Percentiles rank a stretch among this genome's conserved stretches.
Conservation (phyloP, 192 early-diverging fungal genomes). For the Borealophlyctis nickersoniae region DNA sequence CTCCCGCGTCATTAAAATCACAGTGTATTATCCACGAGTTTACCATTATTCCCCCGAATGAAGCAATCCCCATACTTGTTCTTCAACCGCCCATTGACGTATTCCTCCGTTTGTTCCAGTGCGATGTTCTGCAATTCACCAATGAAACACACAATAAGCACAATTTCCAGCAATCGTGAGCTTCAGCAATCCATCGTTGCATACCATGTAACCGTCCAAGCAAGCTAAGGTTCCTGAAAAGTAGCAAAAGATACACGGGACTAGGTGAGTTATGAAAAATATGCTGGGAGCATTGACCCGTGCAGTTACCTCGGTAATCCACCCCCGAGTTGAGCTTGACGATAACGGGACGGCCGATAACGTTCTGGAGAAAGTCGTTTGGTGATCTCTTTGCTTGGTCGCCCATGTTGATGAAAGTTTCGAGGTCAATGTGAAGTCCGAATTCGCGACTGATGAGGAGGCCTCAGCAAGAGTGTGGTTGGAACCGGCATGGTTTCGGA, state of each 20-base stretch:
- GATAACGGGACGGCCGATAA: slow-evolving; percentile 80
- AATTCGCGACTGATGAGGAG: too few species aligned
- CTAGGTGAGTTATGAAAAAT: background rate
- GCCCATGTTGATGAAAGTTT: background rate
- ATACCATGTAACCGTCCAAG: slow-evolving; percentile 78
- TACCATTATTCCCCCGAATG: slow-evolving; percentile 96
- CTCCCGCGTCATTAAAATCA: too few species aligned
- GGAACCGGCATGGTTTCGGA: too few species aligned
- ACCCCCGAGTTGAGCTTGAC: slow-evolving; percentile 95
- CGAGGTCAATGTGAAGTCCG: background rate
- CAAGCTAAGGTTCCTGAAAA: slow-evolving; percentile 76
- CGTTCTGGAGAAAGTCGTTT: slow-evolving; percentile 82
- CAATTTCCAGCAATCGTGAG: slow-evolving; percentile 1
- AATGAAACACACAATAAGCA: background rate
- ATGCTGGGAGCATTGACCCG: background rate
- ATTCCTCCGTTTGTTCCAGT: slow-evolving; percentile 93
- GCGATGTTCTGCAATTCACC: slow-evolving; percentile 90
- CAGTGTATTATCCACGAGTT: too few species aligned
- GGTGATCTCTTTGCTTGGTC: slow-evolving; percentile 45
- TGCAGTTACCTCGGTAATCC: slow-evolving; percentile 79
- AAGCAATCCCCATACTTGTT: slow-evolving; percentile 95
- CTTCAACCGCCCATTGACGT: slow-evolving; percentile 87
- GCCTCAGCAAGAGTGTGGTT: too few species aligned
- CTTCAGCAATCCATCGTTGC: slow-evolving; percentile 2
- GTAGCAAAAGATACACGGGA: background rate